Conservation (phyloP, 305 asterid genomes). For the Euphrasia arctica region DNA sequence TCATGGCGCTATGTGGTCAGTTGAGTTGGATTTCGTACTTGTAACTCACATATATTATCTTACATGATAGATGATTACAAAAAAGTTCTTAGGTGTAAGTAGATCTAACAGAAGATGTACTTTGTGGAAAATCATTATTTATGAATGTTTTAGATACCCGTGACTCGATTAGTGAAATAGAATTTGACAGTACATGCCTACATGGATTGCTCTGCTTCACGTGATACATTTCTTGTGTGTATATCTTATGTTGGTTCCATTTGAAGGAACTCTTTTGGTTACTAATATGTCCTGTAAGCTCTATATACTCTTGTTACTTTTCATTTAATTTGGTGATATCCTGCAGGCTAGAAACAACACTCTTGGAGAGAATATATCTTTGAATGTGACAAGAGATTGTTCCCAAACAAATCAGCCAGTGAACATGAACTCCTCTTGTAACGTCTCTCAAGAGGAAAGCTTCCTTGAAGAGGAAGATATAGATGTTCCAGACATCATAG, state of each 20-base stretch:
- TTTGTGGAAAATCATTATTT: too few species aligned
- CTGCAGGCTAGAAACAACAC: conserved; percentile 61
- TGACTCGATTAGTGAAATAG: not conserved
- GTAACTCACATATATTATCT: conserved; percentile 14
- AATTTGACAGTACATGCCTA: conserved; percentile 3
- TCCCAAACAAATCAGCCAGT: conserved; percentile 34
- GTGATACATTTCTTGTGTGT: not conserved
- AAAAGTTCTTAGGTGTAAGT: conserved; percentile 19
- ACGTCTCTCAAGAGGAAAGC: conserved; percentile 41
- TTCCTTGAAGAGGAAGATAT: conserved; percentile 70
- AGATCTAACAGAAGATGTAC: not conserved
- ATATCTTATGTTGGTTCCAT: conserved; percentile 17
- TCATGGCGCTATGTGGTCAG: conserved; percentile 96
- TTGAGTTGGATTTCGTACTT: conserved; percentile 20
- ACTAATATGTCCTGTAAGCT: conserved; percentile 18
- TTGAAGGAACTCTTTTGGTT: conserved; percentile 21
- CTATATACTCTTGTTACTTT: conserved; percentile 4
- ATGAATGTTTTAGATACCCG: too few species aligned
- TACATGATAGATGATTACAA: conserved; percentile 17
- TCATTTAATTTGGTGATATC: conserved; percentile 26
- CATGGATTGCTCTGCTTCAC: conserved; percentile 10
- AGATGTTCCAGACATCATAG: conserved; percentile 90
- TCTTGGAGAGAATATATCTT: conserved; percentile 57
- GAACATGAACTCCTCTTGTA: conserved; percentile 36
- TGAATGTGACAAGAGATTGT: conserved; percentile 30